Conservation (phyloP, 495 filamentous ascomycete genomes). For the Neurospora sp. region DNA sequence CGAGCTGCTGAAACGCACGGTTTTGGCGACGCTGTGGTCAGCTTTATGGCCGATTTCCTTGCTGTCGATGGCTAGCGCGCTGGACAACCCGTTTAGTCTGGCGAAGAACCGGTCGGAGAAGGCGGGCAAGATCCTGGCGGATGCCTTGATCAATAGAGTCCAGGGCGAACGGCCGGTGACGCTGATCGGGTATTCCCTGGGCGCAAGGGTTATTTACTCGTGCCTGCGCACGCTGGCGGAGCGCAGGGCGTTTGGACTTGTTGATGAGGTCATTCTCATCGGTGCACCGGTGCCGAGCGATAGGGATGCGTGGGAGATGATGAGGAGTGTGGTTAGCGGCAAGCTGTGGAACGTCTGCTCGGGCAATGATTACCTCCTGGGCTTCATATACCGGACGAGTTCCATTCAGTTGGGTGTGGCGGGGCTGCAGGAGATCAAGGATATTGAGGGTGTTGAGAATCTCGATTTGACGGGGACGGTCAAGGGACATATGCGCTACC, state of each 20-base stretch:
- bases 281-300: constrained; percentile 69
- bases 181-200: constrained; percentile 74
- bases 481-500: constrained; percentile 62
- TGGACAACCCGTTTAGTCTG: constrained; percentile 80
- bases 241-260: constrained; percentile 62
- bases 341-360: constrained; percentile 71
- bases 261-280: constrained; percentile 73
- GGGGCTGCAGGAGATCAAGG: constrained; percentile 55
- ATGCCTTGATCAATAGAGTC: constrained; percentile 72
- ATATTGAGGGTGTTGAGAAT: constrained; percentile 62
- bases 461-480: constrained; percentile 63
- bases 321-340: constrained; percentile 62
- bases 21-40: constrained; percentile 61
- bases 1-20: constrained; percentile 64
- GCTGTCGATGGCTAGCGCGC: constrained; percentile 50
- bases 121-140: constrained; percentile 70
- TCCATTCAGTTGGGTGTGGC: constrained; percentile 70
- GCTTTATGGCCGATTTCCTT: constrained; percentile 69
- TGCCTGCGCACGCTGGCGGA: constrained; percentile 62
- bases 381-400: constrained; percentile 66
- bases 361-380: constrained; percentile 66
- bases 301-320: constrained; percentile 51
- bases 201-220: constrained; percentile 70
- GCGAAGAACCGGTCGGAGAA: constrained; percentile 71
- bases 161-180: constrained; percentile 83